These are phyloP conservation scores for Lipomyces sp. DNA, from an alignment of 805 yeast genomes.

Conservation along the genomic window DNA sequence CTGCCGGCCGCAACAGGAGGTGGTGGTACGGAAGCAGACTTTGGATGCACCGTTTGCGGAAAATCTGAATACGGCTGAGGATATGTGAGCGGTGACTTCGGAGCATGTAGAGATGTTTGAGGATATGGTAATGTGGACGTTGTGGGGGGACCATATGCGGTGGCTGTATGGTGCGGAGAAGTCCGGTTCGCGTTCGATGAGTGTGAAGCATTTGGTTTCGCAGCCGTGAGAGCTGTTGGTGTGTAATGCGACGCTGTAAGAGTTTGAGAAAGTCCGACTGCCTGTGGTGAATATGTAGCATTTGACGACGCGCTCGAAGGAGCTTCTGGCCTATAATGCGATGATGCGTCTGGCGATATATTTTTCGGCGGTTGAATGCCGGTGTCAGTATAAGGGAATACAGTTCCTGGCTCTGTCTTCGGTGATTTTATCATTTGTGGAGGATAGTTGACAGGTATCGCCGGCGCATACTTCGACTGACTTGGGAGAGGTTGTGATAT, in stretches of 20 bases:
- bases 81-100: conserved; percentile 1
- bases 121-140: background rate
- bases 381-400: conserved; percentile 1
- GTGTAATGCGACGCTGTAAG: background rate
- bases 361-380: conserved; percentile 13
- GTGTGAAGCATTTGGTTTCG: background rate
- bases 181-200: background rate
- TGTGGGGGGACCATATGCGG: background rate
- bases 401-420: background rate
- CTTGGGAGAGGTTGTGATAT: background rate
- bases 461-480: background rate
- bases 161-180: background rate
- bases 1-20: conserved; percentile 16
- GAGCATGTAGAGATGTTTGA: background rate
- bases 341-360: background rate
- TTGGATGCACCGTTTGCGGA: conserved; percentile 17
- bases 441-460: background rate
- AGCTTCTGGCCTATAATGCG: background rate
- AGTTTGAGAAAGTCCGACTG: background rate
- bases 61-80: conserved; percentile 23
- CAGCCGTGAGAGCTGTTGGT: conserved; percentile 3
- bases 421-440: background rate
- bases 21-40: conserved; percentile 10
- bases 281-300: background rate
- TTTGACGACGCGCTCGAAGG: background rate